Conservation (phyloP, 495 filamentous ascomycete genomes). For the Cladorrhinum samala region DNA sequence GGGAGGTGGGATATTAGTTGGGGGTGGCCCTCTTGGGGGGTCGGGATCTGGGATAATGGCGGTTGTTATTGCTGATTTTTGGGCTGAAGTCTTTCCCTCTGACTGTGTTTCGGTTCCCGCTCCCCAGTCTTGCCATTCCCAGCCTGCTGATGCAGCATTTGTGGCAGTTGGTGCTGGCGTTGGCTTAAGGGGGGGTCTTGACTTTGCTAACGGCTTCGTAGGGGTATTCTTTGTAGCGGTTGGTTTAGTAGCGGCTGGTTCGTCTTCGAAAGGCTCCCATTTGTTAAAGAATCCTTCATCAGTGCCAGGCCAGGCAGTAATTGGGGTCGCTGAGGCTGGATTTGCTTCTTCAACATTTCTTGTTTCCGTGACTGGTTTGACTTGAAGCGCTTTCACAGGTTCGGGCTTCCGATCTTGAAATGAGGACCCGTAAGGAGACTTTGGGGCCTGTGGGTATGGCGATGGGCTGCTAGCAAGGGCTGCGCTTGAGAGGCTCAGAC, state of each 20-base stretch:
- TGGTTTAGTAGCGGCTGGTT: conserved; percentile 23
- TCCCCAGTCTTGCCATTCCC: conserved; percentile 40
- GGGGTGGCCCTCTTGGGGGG: conserved; percentile 43
- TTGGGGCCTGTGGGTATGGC: conserved; percentile 39
- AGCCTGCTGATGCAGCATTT: conserved; percentile 17
- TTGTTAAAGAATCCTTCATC: conserved; percentile 42
- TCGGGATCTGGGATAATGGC: not conserved
- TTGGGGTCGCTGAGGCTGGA: conserved; percentile 30
- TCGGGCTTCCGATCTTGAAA: conserved; percentile 47
- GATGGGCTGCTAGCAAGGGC: conserved; percentile 7
- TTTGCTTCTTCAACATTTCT: conserved; percentile 26
- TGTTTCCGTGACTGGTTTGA: conserved; percentile 34
- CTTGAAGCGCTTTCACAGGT: conserved; percentile 30
- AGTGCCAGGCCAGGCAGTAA: conserved; percentile 42
- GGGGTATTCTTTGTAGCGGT: conserved; percentile 12
- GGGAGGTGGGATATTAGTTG: conserved; percentile 86
- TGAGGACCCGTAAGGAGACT: conserved; percentile 43
- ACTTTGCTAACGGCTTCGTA: conserved; percentile 7
- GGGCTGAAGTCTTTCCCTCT: conserved; percentile 6
- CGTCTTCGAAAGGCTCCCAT: conserved; percentile 55
- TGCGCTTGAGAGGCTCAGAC: conserved; percentile 21
- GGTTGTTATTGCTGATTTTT: conserved; percentile 6
- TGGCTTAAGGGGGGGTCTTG: not conserved
- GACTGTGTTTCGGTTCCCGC: not conserved
- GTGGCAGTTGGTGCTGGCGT: conserved; percentile 4